Conservation (phyloP, 208 protist species). For the Trypanosoma avium region DNA sequence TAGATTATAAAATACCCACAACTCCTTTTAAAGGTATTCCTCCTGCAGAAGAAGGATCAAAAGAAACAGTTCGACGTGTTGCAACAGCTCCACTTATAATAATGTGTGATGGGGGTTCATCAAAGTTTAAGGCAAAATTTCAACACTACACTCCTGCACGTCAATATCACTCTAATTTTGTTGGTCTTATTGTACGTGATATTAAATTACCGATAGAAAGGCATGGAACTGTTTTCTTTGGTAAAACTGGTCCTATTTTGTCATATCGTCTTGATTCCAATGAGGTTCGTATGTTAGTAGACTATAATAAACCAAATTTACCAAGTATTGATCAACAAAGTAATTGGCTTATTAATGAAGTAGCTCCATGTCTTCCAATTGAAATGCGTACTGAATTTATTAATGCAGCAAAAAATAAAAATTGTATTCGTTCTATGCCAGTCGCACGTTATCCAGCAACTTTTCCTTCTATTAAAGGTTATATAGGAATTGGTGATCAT, state of each 20-base stretch:
- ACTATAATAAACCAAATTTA: conserved; percentile 82
- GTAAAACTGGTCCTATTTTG: conserved; percentile 89
- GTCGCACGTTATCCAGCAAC: conserved; percentile 73
- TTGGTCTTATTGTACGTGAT: conserved; percentile 78
- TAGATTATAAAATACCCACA: conserved; percentile 50
- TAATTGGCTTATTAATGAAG: conserved; percentile 76
- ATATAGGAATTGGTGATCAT: conserved; percentile 92
- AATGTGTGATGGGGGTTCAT: conserved; percentile 93
- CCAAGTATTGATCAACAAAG: conserved; percentile 74
- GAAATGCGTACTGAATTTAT: conserved; percentile 80
- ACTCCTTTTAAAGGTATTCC: conserved; percentile 56
- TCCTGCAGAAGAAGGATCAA: conserved; percentile 20
- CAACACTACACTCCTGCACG: conserved; percentile 77
- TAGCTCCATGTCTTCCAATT: conserved; percentile 79
- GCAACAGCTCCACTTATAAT: conserved; percentile 86
- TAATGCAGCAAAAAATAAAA: conserved; percentile 41
- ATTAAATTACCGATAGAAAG: conserved; percentile 76
- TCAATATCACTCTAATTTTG: conserved; percentile 89
- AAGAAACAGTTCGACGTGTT: conserved; percentile 37
- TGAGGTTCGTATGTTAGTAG: conserved; percentile 81
- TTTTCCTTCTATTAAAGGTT: conserved; percentile 78
- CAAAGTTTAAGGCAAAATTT: conserved; percentile 88
- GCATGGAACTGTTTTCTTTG: conserved; percentile 90
- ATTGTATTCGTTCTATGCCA: conserved; percentile 80
- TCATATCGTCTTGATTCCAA: conserved; percentile 85